These are phyloP conservation scores for Chytriomyces sp. DNA, from an alignment of 192 early-diverging fungal species.

Conservation along the genomic window DNA sequence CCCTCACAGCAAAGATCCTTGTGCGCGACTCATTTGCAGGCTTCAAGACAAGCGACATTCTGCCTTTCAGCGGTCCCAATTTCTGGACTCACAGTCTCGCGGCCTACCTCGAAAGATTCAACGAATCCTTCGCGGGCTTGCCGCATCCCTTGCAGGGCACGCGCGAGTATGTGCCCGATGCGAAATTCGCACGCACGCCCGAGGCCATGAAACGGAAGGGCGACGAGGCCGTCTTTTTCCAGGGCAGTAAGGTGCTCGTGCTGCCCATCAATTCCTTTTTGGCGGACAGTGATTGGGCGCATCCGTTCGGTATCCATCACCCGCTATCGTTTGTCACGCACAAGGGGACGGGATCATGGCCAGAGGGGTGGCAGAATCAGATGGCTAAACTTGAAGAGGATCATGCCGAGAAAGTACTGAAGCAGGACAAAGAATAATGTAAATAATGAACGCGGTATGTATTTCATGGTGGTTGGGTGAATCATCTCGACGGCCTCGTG, in stretches of 20 bases:
- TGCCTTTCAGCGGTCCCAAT: background rate
- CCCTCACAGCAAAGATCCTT: background rate
- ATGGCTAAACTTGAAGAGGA: too few species aligned
- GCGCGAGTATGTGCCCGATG: too few species aligned
- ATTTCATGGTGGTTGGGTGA: too few species aligned
- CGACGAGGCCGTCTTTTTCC: too few species aligned
- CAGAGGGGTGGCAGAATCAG: background rate
- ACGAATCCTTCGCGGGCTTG: background rate
- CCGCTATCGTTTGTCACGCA: slow-evolving; percentile 2
- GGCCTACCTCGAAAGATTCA: background rate
- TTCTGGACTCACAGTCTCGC: background rate
- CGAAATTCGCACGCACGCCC: too few species aligned
- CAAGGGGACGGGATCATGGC: background rate
- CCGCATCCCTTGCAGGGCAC: background rate
- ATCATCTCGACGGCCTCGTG: too few species aligned
- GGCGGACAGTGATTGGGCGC: background rate
- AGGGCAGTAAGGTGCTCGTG: background rate
- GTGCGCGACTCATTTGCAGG: too few species aligned
- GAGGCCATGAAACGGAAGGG: too few species aligned
- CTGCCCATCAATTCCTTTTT: background rate
- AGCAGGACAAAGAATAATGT: too few species aligned
- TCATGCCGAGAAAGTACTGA: too few species aligned
- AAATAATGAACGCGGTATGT: too few species aligned
- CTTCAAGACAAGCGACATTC: too few species aligned
- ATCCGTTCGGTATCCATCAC: background rate